A percentile compares a stretch with the other conserved stretches of the same genome.
phyloP scores from a whole-genome alignment of 345 rosid species.

The Aethionema arabicum region DNA sequence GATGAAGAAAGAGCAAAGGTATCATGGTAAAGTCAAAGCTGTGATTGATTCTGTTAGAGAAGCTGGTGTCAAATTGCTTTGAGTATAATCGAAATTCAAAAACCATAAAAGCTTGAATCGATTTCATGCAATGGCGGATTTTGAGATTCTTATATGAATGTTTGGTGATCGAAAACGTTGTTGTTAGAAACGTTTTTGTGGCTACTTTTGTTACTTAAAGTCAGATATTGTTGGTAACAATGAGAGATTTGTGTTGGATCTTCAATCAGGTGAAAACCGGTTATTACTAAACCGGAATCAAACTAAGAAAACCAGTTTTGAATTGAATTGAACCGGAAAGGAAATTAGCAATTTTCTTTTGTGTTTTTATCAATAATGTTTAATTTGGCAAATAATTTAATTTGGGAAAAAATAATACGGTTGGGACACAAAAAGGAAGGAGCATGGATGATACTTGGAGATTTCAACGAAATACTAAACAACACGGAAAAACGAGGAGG shows the following conservation, averaged over 20 bases:
- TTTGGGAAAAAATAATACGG: too few relatives aligned
- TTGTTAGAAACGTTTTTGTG: background rate
- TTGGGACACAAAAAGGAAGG: too few relatives aligned
- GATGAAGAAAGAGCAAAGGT: conserved; percentile 71
- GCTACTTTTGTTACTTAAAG: background rate
- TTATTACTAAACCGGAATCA: too few relatives aligned
- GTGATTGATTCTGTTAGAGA: conserved; percentile 73
- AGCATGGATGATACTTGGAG: too few relatives aligned
- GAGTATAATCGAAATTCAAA: conserved; percentile 4
- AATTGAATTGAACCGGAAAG: background rate
- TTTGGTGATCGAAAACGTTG: conserved; percentile 1
- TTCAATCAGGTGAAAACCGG: too few relatives aligned
- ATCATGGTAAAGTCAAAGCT: conserved; percentile 90
- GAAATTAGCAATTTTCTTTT: background rate
- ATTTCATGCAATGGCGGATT: background rate
- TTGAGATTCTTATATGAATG: too few relatives aligned
- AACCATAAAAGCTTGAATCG: background rate
- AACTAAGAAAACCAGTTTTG: background rate
- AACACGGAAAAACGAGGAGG: too few relatives aligned
- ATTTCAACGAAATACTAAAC: too few relatives aligned
- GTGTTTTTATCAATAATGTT: too few relatives aligned
- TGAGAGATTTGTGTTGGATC: too few relatives aligned
- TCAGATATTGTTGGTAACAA: too few relatives aligned
- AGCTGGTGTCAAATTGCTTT: conserved; percentile 65
- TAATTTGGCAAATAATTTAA: too few relatives aligned